Percentiles rank a stretch among this genome's conserved stretches.
These are phyloP conservation scores for Omphalotus guepiniiformis DNA, from an alignment of 768 basidiomycete genomes.

Conservation along the genomic window DNA sequence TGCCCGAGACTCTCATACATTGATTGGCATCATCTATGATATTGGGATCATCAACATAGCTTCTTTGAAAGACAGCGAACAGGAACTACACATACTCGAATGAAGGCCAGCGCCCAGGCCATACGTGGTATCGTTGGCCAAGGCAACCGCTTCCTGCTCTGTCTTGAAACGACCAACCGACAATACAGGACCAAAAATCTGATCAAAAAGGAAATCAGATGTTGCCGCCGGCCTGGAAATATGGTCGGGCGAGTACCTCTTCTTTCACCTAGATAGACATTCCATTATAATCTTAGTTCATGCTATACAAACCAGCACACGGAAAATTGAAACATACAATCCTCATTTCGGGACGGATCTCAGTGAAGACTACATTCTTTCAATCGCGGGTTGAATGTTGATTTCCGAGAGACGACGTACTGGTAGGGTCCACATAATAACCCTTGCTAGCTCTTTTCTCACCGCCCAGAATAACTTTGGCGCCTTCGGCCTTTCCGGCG, in stretches of 20 bases:
- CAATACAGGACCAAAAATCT: conserved; percentile 96
- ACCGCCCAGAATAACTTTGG: conserved; percentile 76
- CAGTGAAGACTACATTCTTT: conserved; percentile 65
- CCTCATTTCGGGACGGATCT: conserved; percentile 78
- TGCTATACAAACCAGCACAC: neutral
- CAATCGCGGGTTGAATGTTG: conserved; percentile 1
- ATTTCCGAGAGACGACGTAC: conserved; percentile 40
- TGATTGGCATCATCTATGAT: conserved; percentile 71
- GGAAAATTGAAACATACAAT: conserved; percentile 49
- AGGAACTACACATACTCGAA: conserved; percentile 51
- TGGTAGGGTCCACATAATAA: conserved; percentile 87
- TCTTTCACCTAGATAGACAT: conserved; percentile 50
- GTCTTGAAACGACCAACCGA: conserved; percentile 78
- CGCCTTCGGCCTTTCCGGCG: conserved; percentile 79
- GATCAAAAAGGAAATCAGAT: conserved; percentile 8
- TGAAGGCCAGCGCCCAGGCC: conserved; percentile 92
- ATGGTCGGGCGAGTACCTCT: conserved; percentile 42
- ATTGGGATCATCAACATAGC: conserved; percentile 12
- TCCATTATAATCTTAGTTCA: too few species aligned
- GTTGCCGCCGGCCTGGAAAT: conserved; percentile 5
- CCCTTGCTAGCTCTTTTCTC: conserved; percentile 72
- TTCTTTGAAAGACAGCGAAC: neutral
- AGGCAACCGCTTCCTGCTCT: conserved; percentile 78
- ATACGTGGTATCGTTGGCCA: conserved; percentile 88
- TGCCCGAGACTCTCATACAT: conserved; percentile 84